Percentiles rank a stretch among this genome's conserved stretches.
Conservation (phyloP, 2,329 filamentous ascomycete species). For the Arthroderma sp. region DNA sequence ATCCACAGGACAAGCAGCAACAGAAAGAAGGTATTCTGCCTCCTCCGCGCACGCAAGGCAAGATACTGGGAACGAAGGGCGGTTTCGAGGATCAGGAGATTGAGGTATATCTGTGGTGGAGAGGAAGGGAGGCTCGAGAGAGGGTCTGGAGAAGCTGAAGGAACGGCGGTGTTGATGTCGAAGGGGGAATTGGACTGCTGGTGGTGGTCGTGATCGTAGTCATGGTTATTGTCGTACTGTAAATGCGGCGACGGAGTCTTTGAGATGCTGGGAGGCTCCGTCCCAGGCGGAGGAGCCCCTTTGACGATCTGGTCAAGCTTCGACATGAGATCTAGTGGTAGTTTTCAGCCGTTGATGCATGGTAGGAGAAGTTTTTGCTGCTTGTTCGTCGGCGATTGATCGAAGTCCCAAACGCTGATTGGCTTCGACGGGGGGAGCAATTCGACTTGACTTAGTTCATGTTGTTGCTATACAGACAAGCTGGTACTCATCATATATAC, state of each 20-base stretch:
- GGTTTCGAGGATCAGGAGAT: slow-evolving; percentile 90
- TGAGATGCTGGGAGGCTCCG: slow-evolving; percentile 28
- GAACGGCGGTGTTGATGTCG: not conserved
- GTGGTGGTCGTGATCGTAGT: not conserved
- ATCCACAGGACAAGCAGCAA: slow-evolving; percentile 70
- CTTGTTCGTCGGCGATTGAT: no score
- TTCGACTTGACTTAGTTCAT: no score
- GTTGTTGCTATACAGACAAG: no score
- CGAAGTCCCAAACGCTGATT: no score
- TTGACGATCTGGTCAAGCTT: slow-evolving; percentile 82
- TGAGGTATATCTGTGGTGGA: slow-evolving; percentile 93
- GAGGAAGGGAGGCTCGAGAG: slow-evolving; percentile 74
- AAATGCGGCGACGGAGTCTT: slow-evolving; percentile 24
- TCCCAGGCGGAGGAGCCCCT: slow-evolving; percentile 59
- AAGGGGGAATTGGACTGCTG: slow-evolving; percentile 1
- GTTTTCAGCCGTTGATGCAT: no score
- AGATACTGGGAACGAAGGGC: slow-evolving; percentile 88
- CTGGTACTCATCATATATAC: no score
- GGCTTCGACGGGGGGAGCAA: no score
- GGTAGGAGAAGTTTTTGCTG: no score
- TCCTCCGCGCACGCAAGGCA: slow-evolving; percentile 69
- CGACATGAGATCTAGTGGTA: slow-evolving; percentile 35
- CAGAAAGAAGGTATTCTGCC: slow-evolving; percentile 88
- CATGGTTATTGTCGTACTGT: slow-evolving; percentile 7
- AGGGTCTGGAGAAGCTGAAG: slow-evolving; percentile 44